Evolutionary conservation across 345 rosid species (phyloP).

Genomic region (Firmiana major): DNA sequence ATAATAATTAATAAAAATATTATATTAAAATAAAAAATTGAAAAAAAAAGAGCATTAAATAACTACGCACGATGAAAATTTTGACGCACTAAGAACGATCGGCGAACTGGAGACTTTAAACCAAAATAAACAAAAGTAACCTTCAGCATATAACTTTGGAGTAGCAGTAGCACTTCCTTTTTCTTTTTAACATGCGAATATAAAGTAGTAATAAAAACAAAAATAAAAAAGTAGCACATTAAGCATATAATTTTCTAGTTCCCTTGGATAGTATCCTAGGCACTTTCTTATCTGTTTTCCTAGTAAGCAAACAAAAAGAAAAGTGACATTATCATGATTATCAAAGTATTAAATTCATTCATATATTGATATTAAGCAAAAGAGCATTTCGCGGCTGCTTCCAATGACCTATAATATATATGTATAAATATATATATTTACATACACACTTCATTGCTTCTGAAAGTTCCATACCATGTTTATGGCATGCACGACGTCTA

Average conservation of each 20-base stretch:
- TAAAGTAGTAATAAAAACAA: neutral
- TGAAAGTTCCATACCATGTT: conserved; percentile 11
- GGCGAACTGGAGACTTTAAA: too few species aligned
- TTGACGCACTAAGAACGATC: too few species aligned
- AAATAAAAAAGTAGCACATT: neutral
- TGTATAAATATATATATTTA: neutral
- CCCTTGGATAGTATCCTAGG: neutral
- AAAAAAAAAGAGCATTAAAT: too few species aligned
- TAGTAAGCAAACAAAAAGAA: neutral
- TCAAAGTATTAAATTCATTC: neutral
- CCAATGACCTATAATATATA: neutral
- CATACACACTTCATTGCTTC: neutral
- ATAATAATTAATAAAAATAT: too few species aligned
- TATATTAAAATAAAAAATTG: too few species aligned
- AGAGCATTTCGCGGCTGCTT: neutral
- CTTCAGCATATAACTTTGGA: neutral
- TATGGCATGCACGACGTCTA: conserved; percentile 16
- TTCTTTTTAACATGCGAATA: neutral
- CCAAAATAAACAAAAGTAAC: conserved; percentile 3
- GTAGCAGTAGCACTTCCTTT: neutral
- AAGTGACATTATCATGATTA: neutral
- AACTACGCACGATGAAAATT: too few species aligned
- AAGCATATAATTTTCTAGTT: neutral
- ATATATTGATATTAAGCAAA: neutral
- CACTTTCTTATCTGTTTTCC: neutral